A percentile compares a stretch with the other conserved stretches of the same genome.
phyloP scores from a whole-genome alignment of 495 filamentous ascomycete genomes.

The Trichoderma asperelloides region DNA sequence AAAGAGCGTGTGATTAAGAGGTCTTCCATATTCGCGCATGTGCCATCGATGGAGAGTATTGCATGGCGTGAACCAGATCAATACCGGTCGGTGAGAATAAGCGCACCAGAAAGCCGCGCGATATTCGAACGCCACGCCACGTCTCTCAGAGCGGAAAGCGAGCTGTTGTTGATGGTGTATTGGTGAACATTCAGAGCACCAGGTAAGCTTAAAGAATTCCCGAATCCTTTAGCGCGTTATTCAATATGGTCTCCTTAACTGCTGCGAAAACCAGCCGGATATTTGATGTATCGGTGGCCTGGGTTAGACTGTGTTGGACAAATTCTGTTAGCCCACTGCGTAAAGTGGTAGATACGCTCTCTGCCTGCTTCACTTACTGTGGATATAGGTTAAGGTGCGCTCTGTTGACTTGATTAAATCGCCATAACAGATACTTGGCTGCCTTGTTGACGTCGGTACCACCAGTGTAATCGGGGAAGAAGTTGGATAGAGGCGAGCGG shows the following conservation, averaged over 20 bases:
- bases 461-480: slow-evolving; percentile 96
- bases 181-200: not conserved
- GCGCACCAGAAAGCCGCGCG: not conserved
- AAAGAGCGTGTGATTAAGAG: not conserved
- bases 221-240: slow-evolving; percentile 96
- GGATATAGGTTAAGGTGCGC: slow-evolving; percentile 95
- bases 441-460: slow-evolving; percentile 96
- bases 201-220: slow-evolving; percentile 70
- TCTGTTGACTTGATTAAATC: slow-evolving; percentile 97
- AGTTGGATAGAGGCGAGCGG: slow-evolving; percentile 79
- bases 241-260: slow-evolving; percentile 96
- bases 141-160: not conserved
- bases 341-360: not conserved
- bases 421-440: slow-evolving; percentile 94
- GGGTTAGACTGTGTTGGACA: slow-evolving; percentile 61
- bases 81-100: not conserved
- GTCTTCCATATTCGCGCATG: not conserved
- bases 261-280: slow-evolving; percentile 96
- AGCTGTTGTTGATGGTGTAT: not conserved
- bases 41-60: not conserved
- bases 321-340: slow-evolving; percentile 20
- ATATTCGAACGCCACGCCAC: not conserved
- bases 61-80: not conserved
- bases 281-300: slow-evolving; percentile 97
- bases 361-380: slow-evolving; percentile 58